phyloP scores from a whole-genome alignment of 192 early-diverging fungal genomes.

The Lobosporangium transversale region DNA sequence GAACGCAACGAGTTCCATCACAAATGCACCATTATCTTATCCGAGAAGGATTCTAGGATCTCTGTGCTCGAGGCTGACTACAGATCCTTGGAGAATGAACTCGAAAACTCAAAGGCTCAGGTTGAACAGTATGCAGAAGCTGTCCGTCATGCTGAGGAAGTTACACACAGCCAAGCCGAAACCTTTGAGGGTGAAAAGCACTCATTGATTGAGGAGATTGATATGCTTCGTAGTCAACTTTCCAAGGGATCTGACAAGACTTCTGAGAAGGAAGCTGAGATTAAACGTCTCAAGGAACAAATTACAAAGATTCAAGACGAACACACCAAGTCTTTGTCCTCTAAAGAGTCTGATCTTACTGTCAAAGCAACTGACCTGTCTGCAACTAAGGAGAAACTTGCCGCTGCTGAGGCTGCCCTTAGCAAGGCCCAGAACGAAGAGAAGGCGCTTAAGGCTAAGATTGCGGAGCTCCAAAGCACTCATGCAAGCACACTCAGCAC shows the following conservation, averaged over 20 bases:
- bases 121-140: constrained; percentile 40
- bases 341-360: constrained; percentile 24
- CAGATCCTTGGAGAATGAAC: constrained; percentile 32
- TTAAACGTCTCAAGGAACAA: constrained; percentile 19
- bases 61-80: constrained; percentile 25
- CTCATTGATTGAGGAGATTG: constrained; percentile 47
- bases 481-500: constrained; percentile 12
- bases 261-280: constrained; percentile 15
- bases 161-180: constrained; percentile 30
- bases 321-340: constrained; percentile 17
- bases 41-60: constrained; percentile 43
- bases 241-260: constrained; percentile 23
- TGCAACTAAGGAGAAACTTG: constrained; percentile 10
- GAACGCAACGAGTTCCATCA: constrained; percentile 46
- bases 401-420: constrained; percentile 8
- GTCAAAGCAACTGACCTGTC: constrained; percentile 22
- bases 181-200: constrained; percentile 44
- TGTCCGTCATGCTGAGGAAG: constrained; percentile 38
- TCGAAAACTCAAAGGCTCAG: constrained; percentile 35
- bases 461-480: constrained; percentile 22
- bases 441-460: constrained; percentile 1
- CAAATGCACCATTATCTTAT: constrained; percentile 33
- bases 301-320: constrained; percentile 22
- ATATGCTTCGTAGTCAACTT: constrained; percentile 24
- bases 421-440: constrained; percentile 15